Conservation (phyloP, 345 rosid species). For the Citrus medica region DNA sequence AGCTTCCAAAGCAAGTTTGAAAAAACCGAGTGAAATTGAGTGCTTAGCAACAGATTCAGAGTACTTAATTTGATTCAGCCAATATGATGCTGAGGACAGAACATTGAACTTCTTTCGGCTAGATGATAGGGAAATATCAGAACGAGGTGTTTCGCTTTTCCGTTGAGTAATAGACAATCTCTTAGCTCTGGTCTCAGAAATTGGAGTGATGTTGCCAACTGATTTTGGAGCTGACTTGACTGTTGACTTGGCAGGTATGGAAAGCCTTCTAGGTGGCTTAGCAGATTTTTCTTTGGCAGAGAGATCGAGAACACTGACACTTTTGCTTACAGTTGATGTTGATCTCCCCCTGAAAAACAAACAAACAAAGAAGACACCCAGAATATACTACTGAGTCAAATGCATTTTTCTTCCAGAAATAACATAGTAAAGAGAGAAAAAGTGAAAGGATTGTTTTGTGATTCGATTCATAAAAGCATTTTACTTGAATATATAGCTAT, state of each 20-base stretch:
- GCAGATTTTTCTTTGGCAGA: conserved; percentile 64
- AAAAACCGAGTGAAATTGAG: conserved; percentile 74
- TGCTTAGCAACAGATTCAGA: conserved; percentile 78
- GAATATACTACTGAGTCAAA: too few species aligned
- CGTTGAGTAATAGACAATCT: conserved; percentile 34
- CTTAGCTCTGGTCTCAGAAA: conserved; percentile 52
- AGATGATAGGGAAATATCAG: conserved; percentile 47
- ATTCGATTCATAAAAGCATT: neutral
- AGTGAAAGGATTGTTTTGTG: neutral
- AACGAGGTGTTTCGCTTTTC: conserved; percentile 52
- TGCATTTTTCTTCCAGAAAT: neutral
- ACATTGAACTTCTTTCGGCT: conserved; percentile 42
- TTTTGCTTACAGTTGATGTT: conserved; percentile 59
- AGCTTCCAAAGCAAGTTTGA: conserved; percentile 82
- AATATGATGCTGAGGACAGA: conserved; percentile 58
- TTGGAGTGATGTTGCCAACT: conserved; percentile 42
- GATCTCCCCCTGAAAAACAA: conserved; percentile 37
- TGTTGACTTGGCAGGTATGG: conserved; percentile 56
- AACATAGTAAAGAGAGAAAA: neutral
- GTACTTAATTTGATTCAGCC: conserved; percentile 75
- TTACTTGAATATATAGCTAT: neutral
- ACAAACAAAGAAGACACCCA: neutral
- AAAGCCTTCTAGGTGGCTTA: conserved; percentile 81
- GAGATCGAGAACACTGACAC: conserved; percentile 64
- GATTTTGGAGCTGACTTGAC: conserved; percentile 34